Evolutionary conservation across 768 basidiomycete genomes (phyloP).

Genomic region (Russula vinacea): DNA sequence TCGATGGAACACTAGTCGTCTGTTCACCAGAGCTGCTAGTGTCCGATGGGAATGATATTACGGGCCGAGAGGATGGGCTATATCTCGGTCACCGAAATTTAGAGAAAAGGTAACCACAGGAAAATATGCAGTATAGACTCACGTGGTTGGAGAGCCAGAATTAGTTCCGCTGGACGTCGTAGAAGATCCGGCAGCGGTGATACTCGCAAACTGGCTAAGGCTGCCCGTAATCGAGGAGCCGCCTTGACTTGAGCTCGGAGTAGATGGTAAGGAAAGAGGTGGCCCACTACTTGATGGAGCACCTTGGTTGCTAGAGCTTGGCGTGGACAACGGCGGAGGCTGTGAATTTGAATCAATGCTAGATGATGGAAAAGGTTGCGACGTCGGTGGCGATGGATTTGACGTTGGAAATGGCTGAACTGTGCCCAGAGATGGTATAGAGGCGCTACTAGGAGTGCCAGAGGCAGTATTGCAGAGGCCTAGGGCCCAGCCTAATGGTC

Average conservation of each 20-base stretch:
- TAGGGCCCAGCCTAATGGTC: conserved; percentile 31
- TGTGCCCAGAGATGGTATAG: not conserved
- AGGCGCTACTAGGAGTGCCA: conserved; percentile 5
- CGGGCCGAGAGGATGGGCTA: conserved; percentile 19
- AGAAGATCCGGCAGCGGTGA: no score
- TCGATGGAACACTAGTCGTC: conserved; percentile 2
- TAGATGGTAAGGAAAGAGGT: not conserved
- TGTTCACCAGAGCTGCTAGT: not conserved
- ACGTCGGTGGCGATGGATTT: not conserved
- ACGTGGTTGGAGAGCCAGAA: not conserved
- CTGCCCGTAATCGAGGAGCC: not conserved
- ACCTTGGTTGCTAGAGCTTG: not conserved
- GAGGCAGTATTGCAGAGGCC: conserved; percentile 25
- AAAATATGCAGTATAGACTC: not conserved
- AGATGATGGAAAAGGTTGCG: not conserved
- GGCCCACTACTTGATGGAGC: not conserved
- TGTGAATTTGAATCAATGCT: conserved; percentile 20
- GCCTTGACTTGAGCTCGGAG: not conserved
- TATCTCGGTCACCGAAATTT: not conserved
- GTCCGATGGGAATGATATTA: conserved; percentile 24
- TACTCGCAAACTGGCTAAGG: not conserved
- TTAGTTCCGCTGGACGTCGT: not conserved
- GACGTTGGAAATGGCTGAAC: not conserved
- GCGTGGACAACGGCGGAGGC: not conserved
- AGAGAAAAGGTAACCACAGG: not conserved